These are phyloP conservation scores for Omphalea diandra DNA, from an alignment of 441 rosid genomes.

Conservation along the genomic window DNA sequence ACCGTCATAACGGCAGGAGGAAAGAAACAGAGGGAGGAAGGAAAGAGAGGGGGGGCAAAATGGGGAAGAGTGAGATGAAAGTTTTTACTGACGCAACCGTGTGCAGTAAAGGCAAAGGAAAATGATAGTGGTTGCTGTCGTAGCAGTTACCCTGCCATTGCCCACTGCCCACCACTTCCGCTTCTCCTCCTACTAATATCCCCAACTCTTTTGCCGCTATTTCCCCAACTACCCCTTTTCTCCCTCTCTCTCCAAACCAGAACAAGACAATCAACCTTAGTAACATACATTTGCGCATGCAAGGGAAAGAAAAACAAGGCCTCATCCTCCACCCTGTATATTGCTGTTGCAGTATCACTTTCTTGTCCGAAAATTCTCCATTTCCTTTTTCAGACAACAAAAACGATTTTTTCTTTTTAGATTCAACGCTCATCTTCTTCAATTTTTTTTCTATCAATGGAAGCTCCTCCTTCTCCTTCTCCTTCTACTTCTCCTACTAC, in stretches of 20 bases:
- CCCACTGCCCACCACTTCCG: no score
- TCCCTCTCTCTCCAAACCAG: constrained; percentile 29
- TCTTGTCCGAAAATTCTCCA: constrained; percentile 39
- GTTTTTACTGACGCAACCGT: constrained; percentile 28
- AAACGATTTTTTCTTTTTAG: constrained; percentile 28
- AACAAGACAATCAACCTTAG: no score
- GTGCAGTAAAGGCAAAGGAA: constrained; percentile 69
- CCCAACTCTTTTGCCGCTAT: constrained; percentile 23
- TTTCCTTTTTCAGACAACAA: constrained; percentile 40
- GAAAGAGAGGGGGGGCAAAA: constrained; percentile 36
- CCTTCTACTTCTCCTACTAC: constrained; percentile 8
- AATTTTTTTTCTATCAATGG: constrained; percentile 42
- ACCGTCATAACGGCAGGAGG: constrained; percentile 10
- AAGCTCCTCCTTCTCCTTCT: constrained; percentile 36
- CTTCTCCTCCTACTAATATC: constrained; percentile 8
- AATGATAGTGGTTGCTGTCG: constrained; percentile 59
- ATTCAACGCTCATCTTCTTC: background rate
- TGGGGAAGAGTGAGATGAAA: constrained; percentile 55
- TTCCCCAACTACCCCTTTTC: constrained; percentile 48
- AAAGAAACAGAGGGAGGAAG: constrained; percentile 12
- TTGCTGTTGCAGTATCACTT: constrained; percentile 41
- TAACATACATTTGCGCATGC: background rate
- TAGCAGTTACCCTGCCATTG: constrained; percentile 35
- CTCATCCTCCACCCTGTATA: no score
- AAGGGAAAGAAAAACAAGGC: background rate